Percentiles rank a stretch among this genome's conserved stretches.
phyloP scores from a whole-genome alignment of 1,139 yeast genomes.

The Yamadazyma dushanensis region DNA sequence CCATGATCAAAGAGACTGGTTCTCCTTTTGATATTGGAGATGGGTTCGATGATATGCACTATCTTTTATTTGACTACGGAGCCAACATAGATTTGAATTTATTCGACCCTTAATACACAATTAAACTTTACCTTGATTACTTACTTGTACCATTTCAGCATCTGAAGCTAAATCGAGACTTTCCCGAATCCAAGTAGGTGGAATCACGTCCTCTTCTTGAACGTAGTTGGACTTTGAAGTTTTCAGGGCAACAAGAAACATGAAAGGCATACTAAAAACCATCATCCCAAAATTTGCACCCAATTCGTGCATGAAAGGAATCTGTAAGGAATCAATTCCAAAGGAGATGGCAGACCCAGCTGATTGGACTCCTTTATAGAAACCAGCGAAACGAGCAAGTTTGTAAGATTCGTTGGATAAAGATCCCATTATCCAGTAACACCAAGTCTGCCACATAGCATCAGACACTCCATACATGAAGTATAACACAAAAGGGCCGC shows the following conservation, averaged over 20 bases:
- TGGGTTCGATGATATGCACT: too few relatives aligned
- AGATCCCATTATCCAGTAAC: constrained; percentile 59
- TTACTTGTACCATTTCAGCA: background rate
- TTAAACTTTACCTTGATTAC: background rate
- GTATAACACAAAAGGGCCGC: constrained; percentile 60
- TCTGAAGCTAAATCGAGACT: constrained; percentile 6
- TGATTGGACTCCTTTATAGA: constrained; percentile 61
- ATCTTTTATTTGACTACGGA: constrained; percentile 9
- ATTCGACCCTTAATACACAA: constrained; percentile 5
- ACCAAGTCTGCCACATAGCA: constrained; percentile 55
- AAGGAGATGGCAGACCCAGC: constrained; percentile 65
- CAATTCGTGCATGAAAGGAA: constrained; percentile 32
- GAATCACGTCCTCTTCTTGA: constrained; percentile 11
- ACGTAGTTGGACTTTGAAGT: constrained; percentile 9
- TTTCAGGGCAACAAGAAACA: constrained; percentile 12
- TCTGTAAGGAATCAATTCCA: constrained; percentile 50
- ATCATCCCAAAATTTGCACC: constrained; percentile 14
- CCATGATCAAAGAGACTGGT: constrained; percentile 5
- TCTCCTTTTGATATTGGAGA: background rate
- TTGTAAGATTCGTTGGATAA: constrained; percentile 56
- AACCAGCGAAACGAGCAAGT: constrained; percentile 57
- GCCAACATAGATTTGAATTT: constrained; percentile 7
- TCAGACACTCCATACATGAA: constrained; percentile 58
- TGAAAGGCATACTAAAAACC: constrained; percentile 14
- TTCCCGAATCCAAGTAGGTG: constrained; percentile 8